phyloP scores from a whole-genome alignment of 805 yeast genomes.

The Isabelozyma pseudorhagii region DNA sequence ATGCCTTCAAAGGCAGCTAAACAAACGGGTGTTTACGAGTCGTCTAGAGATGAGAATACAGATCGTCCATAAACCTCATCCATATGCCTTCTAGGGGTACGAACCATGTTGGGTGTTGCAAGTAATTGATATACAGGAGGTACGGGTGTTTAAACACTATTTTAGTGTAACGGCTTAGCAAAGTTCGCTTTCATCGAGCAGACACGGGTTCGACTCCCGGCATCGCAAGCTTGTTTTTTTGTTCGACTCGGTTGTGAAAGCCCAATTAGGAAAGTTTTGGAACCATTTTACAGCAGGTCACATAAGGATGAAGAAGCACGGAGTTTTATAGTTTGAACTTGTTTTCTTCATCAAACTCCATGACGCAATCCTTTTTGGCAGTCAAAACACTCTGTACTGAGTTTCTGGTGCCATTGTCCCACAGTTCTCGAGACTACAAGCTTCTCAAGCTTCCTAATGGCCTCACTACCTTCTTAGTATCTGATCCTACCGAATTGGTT shows the following conservation, averaged over 20 bases:
- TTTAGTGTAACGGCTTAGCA: conserved; percentile 22
- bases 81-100: too few relatives aligned
- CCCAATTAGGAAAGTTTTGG: too few relatives aligned
- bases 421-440: conserved; percentile 27
- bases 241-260: too few relatives aligned
- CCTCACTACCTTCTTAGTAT: conserved; percentile 61
- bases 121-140: too few relatives aligned
- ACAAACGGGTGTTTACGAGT: too few relatives aligned
- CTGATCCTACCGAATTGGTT: conserved; percentile 65
- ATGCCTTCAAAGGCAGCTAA: too few relatives aligned
- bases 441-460: conserved; percentile 63
- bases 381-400: neutral
- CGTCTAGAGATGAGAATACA: too few relatives aligned
- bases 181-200: conserved; percentile 55
- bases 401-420: neutral
- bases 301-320: neutral
- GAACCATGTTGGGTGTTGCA: too few relatives aligned
- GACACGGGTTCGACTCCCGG: conserved; percentile 85
- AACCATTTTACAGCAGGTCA: neutral
- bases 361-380: neutral
- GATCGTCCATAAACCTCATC: too few relatives aligned
- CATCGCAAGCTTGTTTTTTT: conserved; percentile 37
- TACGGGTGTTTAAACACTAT: too few relatives aligned
- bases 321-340: neutral
- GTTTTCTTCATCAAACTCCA: neutral